Evolutionary conservation across 805 yeast species (phyloP).

Genomic region (Candida ponderosae): DNA sequence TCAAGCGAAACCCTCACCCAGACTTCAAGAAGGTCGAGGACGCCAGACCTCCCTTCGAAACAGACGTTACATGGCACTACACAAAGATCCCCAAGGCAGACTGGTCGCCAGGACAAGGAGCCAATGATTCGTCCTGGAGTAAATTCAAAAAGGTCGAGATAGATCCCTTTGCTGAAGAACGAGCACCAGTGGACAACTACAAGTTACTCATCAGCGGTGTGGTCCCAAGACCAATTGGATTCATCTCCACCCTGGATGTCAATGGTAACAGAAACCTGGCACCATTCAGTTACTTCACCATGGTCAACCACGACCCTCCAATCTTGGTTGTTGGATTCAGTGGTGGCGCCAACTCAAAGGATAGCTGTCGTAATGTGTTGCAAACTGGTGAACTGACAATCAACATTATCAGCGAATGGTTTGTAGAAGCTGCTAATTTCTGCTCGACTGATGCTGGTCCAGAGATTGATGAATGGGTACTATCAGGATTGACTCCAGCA

Average conservation of each 20-base stretch:
- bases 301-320: constrained; percentile 48
- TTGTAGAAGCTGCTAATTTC: constrained; percentile 52
- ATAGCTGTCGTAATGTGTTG: constrained; percentile 36
- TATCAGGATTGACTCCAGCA: constrained; percentile 42
- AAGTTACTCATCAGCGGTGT: constrained; percentile 37
- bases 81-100: no score
- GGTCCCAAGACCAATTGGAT: constrained; percentile 51
- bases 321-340: constrained; percentile 40
- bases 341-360: constrained; percentile 31
- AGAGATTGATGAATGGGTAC: constrained; percentile 44
- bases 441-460: constrained; percentile 36
- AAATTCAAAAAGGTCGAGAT: no score
- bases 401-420: constrained; percentile 52
- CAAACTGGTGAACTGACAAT: constrained; percentile 44
- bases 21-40: no score
- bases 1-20: no score
- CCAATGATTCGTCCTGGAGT: no score
- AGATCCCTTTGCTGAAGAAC: no score
- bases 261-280: constrained; percentile 42
- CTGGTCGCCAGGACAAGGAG: no score
- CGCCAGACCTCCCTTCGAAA: no score
- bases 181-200: constrained; percentile 33
- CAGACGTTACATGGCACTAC: no score
- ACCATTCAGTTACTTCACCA: constrained; percentile 44
- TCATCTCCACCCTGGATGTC: constrained; percentile 36